phyloP scores from a whole-genome alignment of 768 basidiomycete genomes.

The Naematelia aurantialba region DNA sequence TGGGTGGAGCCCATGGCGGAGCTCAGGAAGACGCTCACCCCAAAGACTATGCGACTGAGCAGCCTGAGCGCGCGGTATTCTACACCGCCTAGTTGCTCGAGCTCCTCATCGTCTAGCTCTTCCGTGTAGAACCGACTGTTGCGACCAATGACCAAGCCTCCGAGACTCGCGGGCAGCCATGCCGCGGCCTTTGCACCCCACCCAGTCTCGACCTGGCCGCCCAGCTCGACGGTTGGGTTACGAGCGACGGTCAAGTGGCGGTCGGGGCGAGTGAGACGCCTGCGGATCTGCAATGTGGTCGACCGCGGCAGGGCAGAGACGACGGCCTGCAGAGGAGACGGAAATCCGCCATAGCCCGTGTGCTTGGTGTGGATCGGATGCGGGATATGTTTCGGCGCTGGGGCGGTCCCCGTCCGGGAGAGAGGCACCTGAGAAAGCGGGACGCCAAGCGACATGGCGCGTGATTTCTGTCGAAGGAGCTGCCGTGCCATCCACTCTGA shows the following conservation, averaged over 20 bases:
- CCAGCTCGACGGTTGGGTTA: neutral
- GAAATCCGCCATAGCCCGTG: slow-evolving; percentile 5
- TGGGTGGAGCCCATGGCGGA: neutral
- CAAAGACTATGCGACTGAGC: slow-evolving; percentile 30
- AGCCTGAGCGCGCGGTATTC: slow-evolving; percentile 44
- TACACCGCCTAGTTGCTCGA: slow-evolving; percentile 44
- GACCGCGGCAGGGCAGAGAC: neutral
- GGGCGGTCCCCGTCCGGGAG: neutral
- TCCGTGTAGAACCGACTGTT: slow-evolving; percentile 45
- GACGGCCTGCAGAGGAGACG: neutral
- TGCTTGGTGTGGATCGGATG: neutral
- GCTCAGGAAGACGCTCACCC: slow-evolving; percentile 29
- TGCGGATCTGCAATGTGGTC: neutral
- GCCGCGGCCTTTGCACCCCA: slow-evolving; percentile 23
- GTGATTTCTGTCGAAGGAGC: neutral
- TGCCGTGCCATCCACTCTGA: neutral
- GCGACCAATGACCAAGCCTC: slow-evolving; percentile 39
- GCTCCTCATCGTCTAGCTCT: slow-evolving; percentile 41
- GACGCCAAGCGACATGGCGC: neutral
- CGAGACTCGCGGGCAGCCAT: slow-evolving; percentile 40
- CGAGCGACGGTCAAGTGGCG: neutral
- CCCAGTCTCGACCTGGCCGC: slow-evolving; percentile 5
- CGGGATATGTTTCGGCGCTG: neutral
- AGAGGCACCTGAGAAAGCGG: neutral
- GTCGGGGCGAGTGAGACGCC: neutral